A percentile compares a stretch with the other conserved stretches of the same genome.
Conservation (phyloP, 2,329 filamentous ascomycete species). For the Endothia cerciana region DNA sequence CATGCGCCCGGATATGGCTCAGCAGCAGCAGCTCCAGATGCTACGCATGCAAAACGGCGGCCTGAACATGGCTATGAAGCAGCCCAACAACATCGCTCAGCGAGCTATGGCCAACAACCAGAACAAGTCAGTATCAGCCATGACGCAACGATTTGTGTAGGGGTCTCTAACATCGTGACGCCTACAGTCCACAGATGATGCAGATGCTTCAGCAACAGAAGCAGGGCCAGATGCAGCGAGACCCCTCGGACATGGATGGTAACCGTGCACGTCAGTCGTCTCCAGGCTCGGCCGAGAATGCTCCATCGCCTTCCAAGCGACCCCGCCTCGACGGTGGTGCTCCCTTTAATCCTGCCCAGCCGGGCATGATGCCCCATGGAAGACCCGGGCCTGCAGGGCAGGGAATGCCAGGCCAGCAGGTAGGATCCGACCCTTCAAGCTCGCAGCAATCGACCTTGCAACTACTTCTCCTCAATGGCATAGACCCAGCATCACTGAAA, state of each 20-base stretch:
- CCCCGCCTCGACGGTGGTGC: constrained; percentile 77
- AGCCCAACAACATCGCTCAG: constrained; percentile 67
- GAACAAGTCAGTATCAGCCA: constrained; percentile 60
- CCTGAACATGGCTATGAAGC: constrained; percentile 63
- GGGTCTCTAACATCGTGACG: constrained; percentile 12
- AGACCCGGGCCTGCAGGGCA: constrained; percentile 60
- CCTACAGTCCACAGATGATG: constrained; percentile 66
- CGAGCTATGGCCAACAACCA: constrained; percentile 80
- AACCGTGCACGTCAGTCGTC: constrained; percentile 81
- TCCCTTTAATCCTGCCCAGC: constrained; percentile 73
- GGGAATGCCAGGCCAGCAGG: constrained; percentile 73
- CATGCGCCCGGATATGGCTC: constrained; percentile 65
- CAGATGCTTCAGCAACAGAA: constrained; percentile 74
- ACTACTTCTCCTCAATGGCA: constrained; percentile 69
- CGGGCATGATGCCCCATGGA: constrained; percentile 74
- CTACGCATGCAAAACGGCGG: constrained; percentile 69
- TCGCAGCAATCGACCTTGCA: constrained; percentile 53
- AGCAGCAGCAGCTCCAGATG: constrained; percentile 64
- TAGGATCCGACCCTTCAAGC: constrained; percentile 54
- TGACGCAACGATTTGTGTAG: not conserved
- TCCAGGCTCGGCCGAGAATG: constrained; percentile 81
- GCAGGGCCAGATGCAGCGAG: constrained; percentile 76
- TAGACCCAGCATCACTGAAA: constrained; percentile 75
- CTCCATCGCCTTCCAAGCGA: constrained; percentile 89
- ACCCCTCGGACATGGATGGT: constrained; percentile 85